Base-by-base conservation (phyloP, 2,329 filamentous ascomycete genomes). In the Pestalotiopsis sp. region DNA sequence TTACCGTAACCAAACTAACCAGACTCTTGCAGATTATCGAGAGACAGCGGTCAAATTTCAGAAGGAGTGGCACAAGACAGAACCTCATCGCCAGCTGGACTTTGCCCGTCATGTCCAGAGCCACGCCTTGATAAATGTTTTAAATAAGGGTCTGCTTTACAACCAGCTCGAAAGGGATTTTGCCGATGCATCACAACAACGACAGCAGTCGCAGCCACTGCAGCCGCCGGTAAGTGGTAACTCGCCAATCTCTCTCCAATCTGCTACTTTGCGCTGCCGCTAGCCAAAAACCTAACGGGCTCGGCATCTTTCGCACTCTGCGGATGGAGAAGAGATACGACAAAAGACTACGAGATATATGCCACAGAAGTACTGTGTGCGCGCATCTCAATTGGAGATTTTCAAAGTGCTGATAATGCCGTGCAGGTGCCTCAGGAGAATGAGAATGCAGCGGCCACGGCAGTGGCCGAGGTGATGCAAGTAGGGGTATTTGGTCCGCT, bases 31-130 rank as follows among this genome's bases (percentile, higher is more conserved):
- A 91, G 89, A 90, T 83, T 91, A 90, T 82, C 86, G 87, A 80
- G 89, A 91, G 79, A 90, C 89, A 58, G 89, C 89, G 67, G 86
- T 88, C 80, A 90, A 90, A 78, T 87, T 91, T 73, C 89, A 91
- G 76, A 90, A 91, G 78, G 89, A 91, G 82, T 91, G 89, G 89
- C 86, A 89, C 79, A 82, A 90, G 72, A 82, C 85, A 75, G 84
- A 88, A 79, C 89, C 89, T 74, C 88, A 91, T 78, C 85, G 85
- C 75, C 83, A 90, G 70, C 87, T 91, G 71, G 83, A 86, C 70
- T 91, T 91, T 79, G 89, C 89, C 77, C 86, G 85, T 75, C 85
- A 91, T 80, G 88, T 91, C 79, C 86, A 89, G 79, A 87, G 85
- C 74, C 88, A 90, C 80, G 88, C 89, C 73, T 83, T 91, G 76